Conservation (phyloP, 2,329 filamentous ascomycete genomes). For the Aspergillus melleus region DNA sequence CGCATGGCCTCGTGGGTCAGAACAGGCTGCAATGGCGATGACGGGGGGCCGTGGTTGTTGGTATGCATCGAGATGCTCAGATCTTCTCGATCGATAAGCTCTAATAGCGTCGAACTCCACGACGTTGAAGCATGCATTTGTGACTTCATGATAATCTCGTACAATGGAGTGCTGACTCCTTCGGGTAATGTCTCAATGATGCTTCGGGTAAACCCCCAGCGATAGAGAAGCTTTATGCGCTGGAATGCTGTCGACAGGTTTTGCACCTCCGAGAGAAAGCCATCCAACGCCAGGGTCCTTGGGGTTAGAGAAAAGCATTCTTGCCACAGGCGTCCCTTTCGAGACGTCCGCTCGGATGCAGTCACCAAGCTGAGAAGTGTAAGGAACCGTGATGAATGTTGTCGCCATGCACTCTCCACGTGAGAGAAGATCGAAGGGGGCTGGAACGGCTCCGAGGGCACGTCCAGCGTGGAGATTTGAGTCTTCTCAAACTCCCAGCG, state of each 20-base stretch:
- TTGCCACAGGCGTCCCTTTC: constrained; percentile 34
- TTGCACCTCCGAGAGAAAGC: constrained; percentile 62
- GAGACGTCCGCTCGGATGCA: constrained; percentile 27
- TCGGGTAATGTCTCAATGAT: constrained; percentile 83
- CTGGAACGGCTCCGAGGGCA: constrained; percentile 52
- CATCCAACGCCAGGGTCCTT: constrained; percentile 68
- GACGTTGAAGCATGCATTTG: constrained; percentile 76
- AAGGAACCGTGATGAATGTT: constrained; percentile 44
- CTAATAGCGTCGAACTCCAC: constrained; percentile 71
- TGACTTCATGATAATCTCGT: constrained; percentile 80
- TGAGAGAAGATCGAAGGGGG: constrained; percentile 63
- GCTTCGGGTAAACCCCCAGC: constrained; percentile 61
- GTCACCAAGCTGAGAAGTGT: constrained; percentile 52
- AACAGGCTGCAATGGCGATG: constrained; percentile 36
- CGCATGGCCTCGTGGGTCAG: constrained; percentile 66
- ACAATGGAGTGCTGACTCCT: constrained; percentile 74
- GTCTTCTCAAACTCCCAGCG: constrained; percentile 58
- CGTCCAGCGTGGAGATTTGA: constrained; percentile 43
- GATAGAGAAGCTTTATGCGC: constrained; percentile 72
- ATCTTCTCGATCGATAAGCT: constrained; percentile 78
- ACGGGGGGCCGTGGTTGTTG: constrained; percentile 39
- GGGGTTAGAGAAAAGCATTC: constrained; percentile 53
- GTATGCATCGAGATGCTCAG: constrained; percentile 66
- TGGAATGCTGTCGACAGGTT: constrained; percentile 54
- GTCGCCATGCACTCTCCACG: constrained; percentile 45